phyloP scores from a whole-genome alignment of 2,329 filamentous ascomycete species.

The Bipolaris victoriae region DNA sequence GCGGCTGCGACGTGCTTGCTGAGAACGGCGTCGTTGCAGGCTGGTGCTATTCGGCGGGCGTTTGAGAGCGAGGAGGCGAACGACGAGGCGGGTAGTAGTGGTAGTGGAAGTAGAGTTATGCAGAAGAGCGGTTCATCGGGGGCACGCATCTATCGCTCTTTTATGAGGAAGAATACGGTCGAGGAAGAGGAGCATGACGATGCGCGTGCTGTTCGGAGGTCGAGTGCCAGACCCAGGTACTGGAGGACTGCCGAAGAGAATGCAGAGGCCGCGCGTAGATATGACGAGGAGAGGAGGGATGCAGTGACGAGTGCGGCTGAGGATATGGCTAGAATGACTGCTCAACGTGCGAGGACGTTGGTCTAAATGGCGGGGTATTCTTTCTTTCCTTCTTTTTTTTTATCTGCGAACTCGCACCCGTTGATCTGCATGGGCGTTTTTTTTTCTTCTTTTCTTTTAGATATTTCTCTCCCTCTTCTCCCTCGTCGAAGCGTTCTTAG shows the following conservation, averaged over 20 bases:
- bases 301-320: constrained; percentile 13
- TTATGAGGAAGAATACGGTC: constrained; percentile 12
- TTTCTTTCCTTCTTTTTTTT: not conserved
- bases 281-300: constrained; percentile 18
- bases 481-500: no score
- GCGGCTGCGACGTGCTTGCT: constrained; percentile 10
- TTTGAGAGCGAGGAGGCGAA: constrained; percentile 24
- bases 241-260: constrained; percentile 22
- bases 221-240: constrained; percentile 18
- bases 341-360: not conserved
- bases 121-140: not conserved
- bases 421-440: not conserved
- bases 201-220: constrained; percentile 11
- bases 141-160: constrained; percentile 16
- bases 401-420: not conserved
- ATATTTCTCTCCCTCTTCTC: no score
- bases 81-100: not conserved
- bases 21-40: constrained; percentile 10
- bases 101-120: not conserved
- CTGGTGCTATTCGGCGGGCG: constrained; percentile 24
- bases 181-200: not conserved
- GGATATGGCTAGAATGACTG: constrained; percentile 10
- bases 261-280: constrained; percentile 13
- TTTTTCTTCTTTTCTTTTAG: not conserved
- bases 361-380: not conserved